Evolutionary conservation across 257 asterid species (phyloP), one percentile per base, ranked within the genome.

Genomic region (Avicennia marina): DNA sequence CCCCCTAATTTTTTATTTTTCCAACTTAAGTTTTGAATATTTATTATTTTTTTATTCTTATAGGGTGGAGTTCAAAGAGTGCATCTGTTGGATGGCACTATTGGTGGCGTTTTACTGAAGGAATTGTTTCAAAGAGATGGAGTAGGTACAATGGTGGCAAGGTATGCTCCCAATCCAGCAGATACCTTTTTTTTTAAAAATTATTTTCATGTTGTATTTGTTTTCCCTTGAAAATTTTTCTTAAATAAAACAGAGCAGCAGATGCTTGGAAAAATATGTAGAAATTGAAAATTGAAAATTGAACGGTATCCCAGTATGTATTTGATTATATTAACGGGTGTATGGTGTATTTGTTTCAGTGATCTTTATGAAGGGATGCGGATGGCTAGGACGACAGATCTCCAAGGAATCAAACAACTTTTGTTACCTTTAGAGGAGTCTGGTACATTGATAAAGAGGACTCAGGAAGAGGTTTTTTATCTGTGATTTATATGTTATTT

Each of bases 311-410:
- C n/a, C 41, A 36, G 10, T 36, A 36, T 11, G 10, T 5, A 11
- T 36, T 36, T 7, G 41, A n/a, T 36, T 11, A 36, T 36, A 5
- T 11, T 36, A 4, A 36, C 13, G 2, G 0, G 3, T 11, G 41
- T 36, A 11, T 36, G 9, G 38, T 56, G 21, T 32, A 16, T 60
- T 59, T 66, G 24, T 75, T 75, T 45, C 86, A 93, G 98, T 54
- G 97, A 88, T 80, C 94, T 93, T 41, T 93, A 93, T 69, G 97
- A 93, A 81, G 98, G 98, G 64, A 78, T 91, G 72, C 78, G 95
- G 56, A 81, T 77, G 84, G 94, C 97, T 32, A 80, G 73, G 79
- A 65, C 63, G 44, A 62, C 83, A 3, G 99, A 93, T 82, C 63
- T 89, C 31, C 65, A 82, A 13, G 85, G 85, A 52, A 84, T 93